Percentiles rank a stretch among this genome's conserved stretches.
Evolutionary conservation across 495 filamentous ascomycete genomes (phyloP).

Genomic region (Penicillium bialowiezense): DNA sequence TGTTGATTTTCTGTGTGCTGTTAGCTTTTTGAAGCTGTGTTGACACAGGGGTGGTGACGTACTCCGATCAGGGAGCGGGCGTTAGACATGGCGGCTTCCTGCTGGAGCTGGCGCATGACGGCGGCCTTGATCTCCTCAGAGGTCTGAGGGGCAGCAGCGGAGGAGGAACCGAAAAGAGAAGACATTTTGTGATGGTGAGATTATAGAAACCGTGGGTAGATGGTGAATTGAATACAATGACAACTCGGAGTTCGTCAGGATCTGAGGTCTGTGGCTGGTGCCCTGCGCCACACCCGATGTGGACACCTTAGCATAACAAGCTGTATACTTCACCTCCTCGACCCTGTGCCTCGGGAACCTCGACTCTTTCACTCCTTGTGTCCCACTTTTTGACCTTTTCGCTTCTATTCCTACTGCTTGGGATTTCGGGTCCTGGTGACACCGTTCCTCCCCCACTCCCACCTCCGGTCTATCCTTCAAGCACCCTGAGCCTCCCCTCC

Average conservation of each 20-base stretch:
- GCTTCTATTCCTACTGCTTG: slow-evolving; percentile 9
- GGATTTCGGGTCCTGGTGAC: slow-evolving; percentile 32
- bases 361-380: slow-evolving; percentile 18
- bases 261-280: slow-evolving; percentile 26
- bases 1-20: slow-evolving; percentile 78
- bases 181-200: slow-evolving; percentile 30
- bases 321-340: slow-evolving; percentile 16
- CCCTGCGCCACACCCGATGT: slow-evolving; percentile 33
- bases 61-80: slow-evolving; percentile 73
- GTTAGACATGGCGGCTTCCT: slow-evolving; percentile 72
- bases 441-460: slow-evolving; percentile 15
- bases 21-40: not conserved
- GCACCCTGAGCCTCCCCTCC: slow-evolving; percentile 7
- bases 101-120: slow-evolving; percentile 70
- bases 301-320: slow-evolving; percentile 30
- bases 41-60: slow-evolving; percentile 21
- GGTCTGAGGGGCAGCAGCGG: slow-evolving; percentile 35
- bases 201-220: not conserved
- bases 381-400: slow-evolving; percentile 13
- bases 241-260: slow-evolving; percentile 8
- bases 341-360: slow-evolving; percentile 6
- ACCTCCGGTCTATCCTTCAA: slow-evolving; percentile 29
- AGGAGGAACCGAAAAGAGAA: slow-evolving; percentile 32
- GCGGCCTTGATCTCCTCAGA: slow-evolving; percentile 61
- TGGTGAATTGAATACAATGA: slow-evolving; percentile 2